Percentiles rank a stretch among this genome's conserved stretches.
These are phyloP conservation scores for Cyberlindnera mrakii DNA, from an alignment of 805 yeast genomes.

Conservation along the genomic window DNA sequence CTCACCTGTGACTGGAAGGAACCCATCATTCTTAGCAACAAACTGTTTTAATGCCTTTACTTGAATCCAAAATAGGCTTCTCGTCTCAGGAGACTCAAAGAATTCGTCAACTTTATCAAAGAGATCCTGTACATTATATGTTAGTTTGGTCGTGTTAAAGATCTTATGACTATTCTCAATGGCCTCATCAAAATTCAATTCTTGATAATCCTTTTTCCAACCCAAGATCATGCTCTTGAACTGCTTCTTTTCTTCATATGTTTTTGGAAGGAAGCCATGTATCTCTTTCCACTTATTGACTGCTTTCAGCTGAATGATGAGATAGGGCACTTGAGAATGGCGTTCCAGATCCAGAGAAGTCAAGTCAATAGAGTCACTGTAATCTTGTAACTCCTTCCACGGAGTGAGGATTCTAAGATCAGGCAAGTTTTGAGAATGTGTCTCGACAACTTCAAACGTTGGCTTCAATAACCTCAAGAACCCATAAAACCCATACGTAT, in stretches of 20 bases:
- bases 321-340: constrained; percentile 64
- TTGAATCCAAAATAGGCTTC: constrained; percentile 53
- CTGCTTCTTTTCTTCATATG: constrained; percentile 34
- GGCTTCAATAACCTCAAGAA: constrained; percentile 47
- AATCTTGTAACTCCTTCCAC: constrained; percentile 61
- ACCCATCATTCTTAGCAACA: constrained; percentile 31
- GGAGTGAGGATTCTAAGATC: constrained; percentile 66
- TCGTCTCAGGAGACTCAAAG: constrained; percentile 9
- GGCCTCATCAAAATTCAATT: constrained; percentile 48
- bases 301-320: constrained; percentile 54
- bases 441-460: constrained; percentile 59
- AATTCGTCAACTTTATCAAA: constrained; percentile 12
- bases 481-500: constrained; percentile 63
- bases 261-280: constrained; percentile 27
- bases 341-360: constrained; percentile 32
- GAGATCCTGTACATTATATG: constrained; percentile 22
- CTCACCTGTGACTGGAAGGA: constrained; percentile 66
- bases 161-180: constrained; percentile 37
- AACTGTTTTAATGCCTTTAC: constrained; percentile 49
- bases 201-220: constrained; percentile 32
- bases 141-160: constrained; percentile 29
- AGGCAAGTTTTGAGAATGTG: constrained; percentile 58
- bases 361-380: constrained; percentile 46
- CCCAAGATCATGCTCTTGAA: constrained; percentile 33
- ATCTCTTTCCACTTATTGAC: constrained; percentile 33